Base-by-base conservation (phyloP, 148 eudicot species). In the Euryodendron excelsum region DNA sequence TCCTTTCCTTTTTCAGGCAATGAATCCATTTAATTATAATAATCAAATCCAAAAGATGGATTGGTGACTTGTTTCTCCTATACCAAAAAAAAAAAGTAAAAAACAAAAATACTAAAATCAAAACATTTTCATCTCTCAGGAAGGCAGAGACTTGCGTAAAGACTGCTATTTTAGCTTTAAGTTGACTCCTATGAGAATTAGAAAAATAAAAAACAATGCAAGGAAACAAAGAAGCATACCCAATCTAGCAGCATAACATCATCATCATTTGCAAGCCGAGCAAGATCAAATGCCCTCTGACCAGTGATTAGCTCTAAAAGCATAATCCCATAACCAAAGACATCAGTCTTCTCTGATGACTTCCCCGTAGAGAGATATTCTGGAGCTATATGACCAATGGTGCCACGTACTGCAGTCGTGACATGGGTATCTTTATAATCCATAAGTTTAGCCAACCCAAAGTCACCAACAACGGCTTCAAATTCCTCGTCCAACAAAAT, bases 361-460 rank as follows among this genome's bases (percentile, higher is more conserved):
- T 81, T 85, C 21, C 85, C 85, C 0, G 87, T 79, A 31, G 87
- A 82, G 55, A 85, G 80, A 39, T 85, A 85, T 74, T 85, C 87
- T 0, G 87, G 85, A 73, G 87, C 85, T 41, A 85, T 85, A 73
- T 85, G 87, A 60, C 87, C 87, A 70, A 79, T 85, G 37, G 87
- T 85, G 69, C 87, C 87, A 47, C 85, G 77, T 30, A 85, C 85
- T 47, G 85, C 85, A 23, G 87, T 85, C 4, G 85, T 85, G 64
- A 85, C 85, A 72, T 85, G 85, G 23, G 87, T 81, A 50, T 85
- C 85, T 73, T 85, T 82, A 68, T 82, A 82, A 80, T 85, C 88
- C 88, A 85, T 85, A 27, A 85, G 85, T 56, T 80, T 85, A 73
- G 88, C 88, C 60, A 85, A 77, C 44, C 88, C 88, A 82, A 85